phyloP scores from a whole-genome alignment of 306 rosid species.

The Ziziphus jujuba region DNA sequence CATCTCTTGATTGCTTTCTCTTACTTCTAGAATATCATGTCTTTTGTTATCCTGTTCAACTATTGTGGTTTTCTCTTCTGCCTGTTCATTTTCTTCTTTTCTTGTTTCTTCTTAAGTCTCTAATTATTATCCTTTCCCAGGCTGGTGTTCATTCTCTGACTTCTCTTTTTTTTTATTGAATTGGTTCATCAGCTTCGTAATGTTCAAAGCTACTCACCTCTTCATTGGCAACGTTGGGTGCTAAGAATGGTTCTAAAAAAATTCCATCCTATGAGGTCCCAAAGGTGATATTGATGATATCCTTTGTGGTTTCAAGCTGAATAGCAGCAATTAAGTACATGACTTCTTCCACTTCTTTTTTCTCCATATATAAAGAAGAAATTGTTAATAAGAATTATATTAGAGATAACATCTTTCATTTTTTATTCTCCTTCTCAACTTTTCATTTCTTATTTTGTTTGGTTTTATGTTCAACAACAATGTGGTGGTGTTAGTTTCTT shows the following conservation, averaged over 20 bases:
- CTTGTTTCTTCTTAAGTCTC: constrained; percentile 17
- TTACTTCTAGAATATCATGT: constrained; percentile 10
- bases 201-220: constrained; percentile 11
- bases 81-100: constrained; percentile 20
- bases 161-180: constrained; percentile 23
- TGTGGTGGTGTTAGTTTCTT: no score
- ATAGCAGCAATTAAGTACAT: neutral
- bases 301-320: constrained; percentile 6
- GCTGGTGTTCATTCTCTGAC: constrained; percentile 20
- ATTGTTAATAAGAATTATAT: neutral
- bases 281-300: neutral
- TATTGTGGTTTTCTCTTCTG: constrained; percentile 15
- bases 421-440: no score
- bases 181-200: constrained; percentile 17
- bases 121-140: constrained; percentile 6
- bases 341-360: constrained; percentile 19
- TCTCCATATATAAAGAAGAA: constrained; percentile 30
- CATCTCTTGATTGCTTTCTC: constrained; percentile 6
- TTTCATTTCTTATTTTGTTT: no score
- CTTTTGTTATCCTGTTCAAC: constrained; percentile 9
- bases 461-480: no score
- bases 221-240: constrained; percentile 11
- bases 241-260: constrained; percentile 18
- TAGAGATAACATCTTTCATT: no score
- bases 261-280: constrained; percentile 13